Evolutionary conservation across 2,329 filamentous ascomycete genomes (phyloP), one percentile per base, ranked within the genome.

Genomic region (Diaporthe sp.): DNA sequence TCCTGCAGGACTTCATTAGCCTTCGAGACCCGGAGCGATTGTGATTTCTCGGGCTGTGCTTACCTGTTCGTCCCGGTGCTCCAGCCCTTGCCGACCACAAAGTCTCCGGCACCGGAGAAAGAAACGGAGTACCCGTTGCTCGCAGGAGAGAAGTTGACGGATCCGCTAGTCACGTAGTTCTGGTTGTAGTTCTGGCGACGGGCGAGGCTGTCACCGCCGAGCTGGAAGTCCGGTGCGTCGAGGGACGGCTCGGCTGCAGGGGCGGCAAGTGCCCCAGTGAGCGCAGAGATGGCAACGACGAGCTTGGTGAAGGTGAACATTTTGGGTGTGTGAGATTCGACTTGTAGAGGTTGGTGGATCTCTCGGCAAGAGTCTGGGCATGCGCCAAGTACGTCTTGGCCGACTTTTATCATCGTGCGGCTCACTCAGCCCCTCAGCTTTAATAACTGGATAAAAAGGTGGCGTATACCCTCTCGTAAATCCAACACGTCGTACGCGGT

Each of bases 1-100:
- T 81, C 6, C 82, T 83, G 28, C 13, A 42, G n/a, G 7, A 22
- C 15, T 37, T 70, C 34, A 53, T 28, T 34, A 25, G 46, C 6
- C 55, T 5, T 5, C 31, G 4, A 31, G 13, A n/a, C 31, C 8
- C 13, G 22, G 22, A 19, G 49, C 34, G 31, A 22, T 8, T 15
- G 61, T 5, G 2, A 17, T 22, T 51, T 22, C 28, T 3, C 1
- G 34, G 3, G 15, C 6, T 61, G 31, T 22, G 34, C 82, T 76
- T 85, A 90, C 89, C 88, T 85, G 22, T 83, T 83, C 53, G 83
- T 84, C 61, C 90, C 90, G 46, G 87, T 86, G 71, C 84, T 86
- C 90, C 90, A 92, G 61, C 90, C 90, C 80, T 91, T 91, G 71
- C 90, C 90, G 77, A 86, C 88, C 57, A 90, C 89, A 74, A 91